phyloP scores from a whole-genome alignment of 1,284 basidiomycete genomes.

The Peniophora sp. region DNA sequence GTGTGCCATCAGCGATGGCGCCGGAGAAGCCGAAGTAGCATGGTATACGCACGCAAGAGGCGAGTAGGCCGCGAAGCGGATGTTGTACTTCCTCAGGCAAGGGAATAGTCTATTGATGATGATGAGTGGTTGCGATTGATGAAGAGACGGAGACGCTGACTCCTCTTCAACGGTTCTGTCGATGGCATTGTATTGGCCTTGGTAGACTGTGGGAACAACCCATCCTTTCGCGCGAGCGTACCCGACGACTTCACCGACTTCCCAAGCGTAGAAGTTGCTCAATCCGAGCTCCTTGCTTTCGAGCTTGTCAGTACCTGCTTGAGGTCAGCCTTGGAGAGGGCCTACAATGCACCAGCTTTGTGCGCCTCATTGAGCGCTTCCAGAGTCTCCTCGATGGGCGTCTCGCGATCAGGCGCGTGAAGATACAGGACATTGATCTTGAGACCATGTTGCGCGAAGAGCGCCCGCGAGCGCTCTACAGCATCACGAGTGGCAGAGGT shows the following conservation, averaged over 20 bases:
- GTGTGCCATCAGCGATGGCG: background rate
- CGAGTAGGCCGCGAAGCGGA: constrained; percentile 19
- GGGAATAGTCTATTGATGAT: constrained; percentile 24
- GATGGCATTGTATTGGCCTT: constrained; percentile 21
- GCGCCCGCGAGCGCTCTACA: background rate
- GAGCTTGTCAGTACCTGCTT: background rate
- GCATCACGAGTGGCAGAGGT: background rate
- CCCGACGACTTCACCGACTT: constrained; percentile 25
- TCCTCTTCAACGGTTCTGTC: constrained; percentile 6
- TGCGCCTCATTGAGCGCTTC: background rate
- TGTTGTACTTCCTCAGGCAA: constrained; percentile 20
- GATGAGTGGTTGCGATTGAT: constrained; percentile 18
- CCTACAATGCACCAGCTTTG: background rate
- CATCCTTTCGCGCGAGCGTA: constrained; percentile 22
- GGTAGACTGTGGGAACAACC: constrained; percentile 33
- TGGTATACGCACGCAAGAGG: constrained; percentile 11
- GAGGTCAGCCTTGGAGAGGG: too few relatives aligned
- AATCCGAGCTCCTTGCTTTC: background rate
- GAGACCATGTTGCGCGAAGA: background rate
- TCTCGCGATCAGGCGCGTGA: background rate
- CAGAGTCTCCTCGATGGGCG: background rate
- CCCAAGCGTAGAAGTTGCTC: constrained; percentile 6
- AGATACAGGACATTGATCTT: background rate
- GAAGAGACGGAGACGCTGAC: background rate
- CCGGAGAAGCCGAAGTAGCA: background rate